Conservation (phyloP, 2,329 filamentous ascomycete genomes). For the Zalaria sp. region DNA sequence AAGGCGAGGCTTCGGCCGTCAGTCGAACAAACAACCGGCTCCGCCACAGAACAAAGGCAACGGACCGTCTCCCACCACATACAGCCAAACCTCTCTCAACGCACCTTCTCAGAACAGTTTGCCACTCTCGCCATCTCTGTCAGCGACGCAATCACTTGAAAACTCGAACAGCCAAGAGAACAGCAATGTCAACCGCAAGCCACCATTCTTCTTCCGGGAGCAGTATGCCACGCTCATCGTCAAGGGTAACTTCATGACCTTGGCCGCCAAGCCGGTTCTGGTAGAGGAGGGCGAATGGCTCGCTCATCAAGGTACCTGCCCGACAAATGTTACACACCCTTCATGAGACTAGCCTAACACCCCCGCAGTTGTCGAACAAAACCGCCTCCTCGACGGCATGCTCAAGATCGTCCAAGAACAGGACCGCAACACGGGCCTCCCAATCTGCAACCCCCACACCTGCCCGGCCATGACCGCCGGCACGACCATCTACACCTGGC, state of each 20-base stretch:
- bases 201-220: conserved; percentile 62
- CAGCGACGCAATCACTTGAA: conserved; percentile 56
- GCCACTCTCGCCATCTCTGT: conserved; percentile 26
- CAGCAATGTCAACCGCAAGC: conserved; percentile 39
- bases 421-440: conserved; percentile 57
- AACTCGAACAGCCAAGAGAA: conserved; percentile 28
- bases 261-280: conserved; percentile 83
- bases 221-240: conserved; percentile 75
- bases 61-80: conserved; percentile 17
- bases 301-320: conserved; percentile 67
- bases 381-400: conserved; percentile 77
- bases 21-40: conserved; percentile 11
- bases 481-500: conserved; percentile 92
- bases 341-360: background rate
- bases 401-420: conserved; percentile 78
- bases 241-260: conserved; percentile 93
- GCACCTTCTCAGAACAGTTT: conserved; percentile 6
- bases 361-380: conserved; percentile 71
- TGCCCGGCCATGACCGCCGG: conserved; percentile 94
- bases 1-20: conserved; percentile 18
- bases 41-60: conserved; percentile 15
- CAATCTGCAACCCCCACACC: conserved; percentile 69
- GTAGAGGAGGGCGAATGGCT: conserved; percentile 94
- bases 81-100: conserved; percentile 15
- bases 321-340: background rate